Base-by-base conservation (phyloP, 2,329 filamentous ascomycete genomes). In the Penicillium sclerotiorum region DNA sequence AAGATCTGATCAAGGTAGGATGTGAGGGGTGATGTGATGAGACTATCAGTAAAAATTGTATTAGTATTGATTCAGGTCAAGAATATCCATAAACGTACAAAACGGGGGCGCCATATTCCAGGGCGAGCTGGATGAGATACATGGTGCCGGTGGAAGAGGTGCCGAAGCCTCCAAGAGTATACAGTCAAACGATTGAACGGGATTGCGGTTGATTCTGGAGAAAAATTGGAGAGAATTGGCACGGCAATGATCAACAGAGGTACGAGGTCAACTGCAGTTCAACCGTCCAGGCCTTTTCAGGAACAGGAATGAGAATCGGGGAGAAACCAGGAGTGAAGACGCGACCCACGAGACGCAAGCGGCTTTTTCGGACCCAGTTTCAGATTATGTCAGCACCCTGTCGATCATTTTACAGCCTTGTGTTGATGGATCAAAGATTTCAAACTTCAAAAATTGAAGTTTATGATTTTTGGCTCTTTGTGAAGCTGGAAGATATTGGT, bases 1-100 rank as follows among this genome's bases (percentile, higher is more conserved):
- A 83, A 77, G 64, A 86, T 86, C 64, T 87, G 84, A 67, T 87
- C 84, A 53, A 81, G 78, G 72, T 87, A 87, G 58, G 81, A 84
- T 42, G 83, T 86, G 51, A 87, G 70, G 8, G 84, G 84, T 7
- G 83, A 85, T 8, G 81, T 78, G 45, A 85, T 74, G 54, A 87
- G 77, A 67, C 80, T 83, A 60, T 49, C 18, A 32, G 20, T 11
- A 27, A 20, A 17, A 9, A 11, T 2, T 1, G 21, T 21, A 30
- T 46, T 30, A 46, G 43, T n/a, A 30, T 46, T 35, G 8, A 11
- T 1, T 23, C 41, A 8, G 20, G 23, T 13, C 20, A 8, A 36
- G 4, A 13, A 35, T n/a, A 25, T 35, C 8, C 2, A 38, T 49
- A n/a, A 1, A 58, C 72, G 37, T 67, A 79, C 76, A 79, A 78